Base-by-base conservation (phyloP, 2,329 filamentous ascomycete genomes). In the Sporothrix dimorphospora region DNA sequence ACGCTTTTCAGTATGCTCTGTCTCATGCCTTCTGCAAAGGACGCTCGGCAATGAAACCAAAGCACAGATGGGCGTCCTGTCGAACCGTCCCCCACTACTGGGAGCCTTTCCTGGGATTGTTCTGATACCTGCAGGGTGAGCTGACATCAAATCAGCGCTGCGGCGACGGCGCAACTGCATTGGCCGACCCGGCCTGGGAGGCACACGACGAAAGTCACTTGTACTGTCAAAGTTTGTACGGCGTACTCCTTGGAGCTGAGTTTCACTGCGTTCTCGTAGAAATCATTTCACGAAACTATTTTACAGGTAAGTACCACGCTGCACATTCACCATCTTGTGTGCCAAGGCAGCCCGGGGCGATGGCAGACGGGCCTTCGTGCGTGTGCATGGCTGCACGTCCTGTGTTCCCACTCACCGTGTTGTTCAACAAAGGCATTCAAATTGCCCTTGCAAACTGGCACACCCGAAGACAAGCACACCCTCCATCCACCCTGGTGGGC, bases 391-490 rank as follows among this genome's bases (percentile, higher is more conserved):
- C 45, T 27, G 59, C 38, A 65, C 34, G 59, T 45, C 59, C 9
- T 45, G 38, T 65, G 40, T 21, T 65, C 38, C 59, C 59, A 65
- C 12, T n/a, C n/a, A 4, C 38, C 38, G 34, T 65, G 11, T 9
- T 45, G 59, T 27, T 27, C 38, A 42, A 63, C 57, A 40, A 61
- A 21, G n/a, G 34, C 30, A 16, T 4, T 45, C 6, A 45, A 21
- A 21, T 63, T 65, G n/a, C 21, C 59, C 38, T 65, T 27, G 59
- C 59, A 65, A n/a, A 72, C 40, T 16, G 34, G 51, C 59, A 24
- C 21, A 42, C 59, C 19, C 42, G 21, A 45, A 24, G 59, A 63
- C 59, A 65, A 65, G 59, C 71, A 72, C 65, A 72, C 71, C 70
- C 70, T 45, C 70, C 70, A 71, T 34, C 63, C 61, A 30, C 16